phyloP scores from a whole-genome alignment of 2,329 filamentous ascomycete genomes.

The Aureobasidium subglaciale region DNA sequence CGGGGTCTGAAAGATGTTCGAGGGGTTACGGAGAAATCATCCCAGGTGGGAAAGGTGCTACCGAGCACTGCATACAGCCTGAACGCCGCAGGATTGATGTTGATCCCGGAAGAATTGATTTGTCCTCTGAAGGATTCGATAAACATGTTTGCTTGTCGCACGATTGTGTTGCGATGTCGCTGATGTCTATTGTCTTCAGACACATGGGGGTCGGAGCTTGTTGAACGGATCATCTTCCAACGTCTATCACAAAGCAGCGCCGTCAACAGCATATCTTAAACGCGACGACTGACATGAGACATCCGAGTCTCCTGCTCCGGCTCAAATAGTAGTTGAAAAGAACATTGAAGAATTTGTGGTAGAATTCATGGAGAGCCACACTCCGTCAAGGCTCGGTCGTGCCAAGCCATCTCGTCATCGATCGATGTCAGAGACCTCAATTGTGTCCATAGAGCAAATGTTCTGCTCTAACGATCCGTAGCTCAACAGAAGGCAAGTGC shows the following conservation, averaged over 20 bases:
- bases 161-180: not conserved
- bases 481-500: not conserved
- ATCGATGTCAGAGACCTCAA: not conserved
- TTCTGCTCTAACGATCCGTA: not conserved
- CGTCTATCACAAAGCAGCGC: not conserved
- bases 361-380: too few relatives aligned
- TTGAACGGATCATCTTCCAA: not conserved
- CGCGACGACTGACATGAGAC: too few relatives aligned
- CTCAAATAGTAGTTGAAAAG: too few relatives aligned
- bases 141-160: not conserved
- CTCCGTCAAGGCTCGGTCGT: too few relatives aligned
- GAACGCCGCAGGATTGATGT: not conserved
- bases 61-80: constrained; percentile 1
- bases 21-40: constrained; percentile 5
- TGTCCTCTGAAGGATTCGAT: not conserved
- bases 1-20: not conserved
- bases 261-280: too few relatives aligned
- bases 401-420: constrained; percentile 13
- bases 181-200: too few relatives aligned
- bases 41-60: not conserved
- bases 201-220: not conserved
- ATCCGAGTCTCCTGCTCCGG: too few relatives aligned
- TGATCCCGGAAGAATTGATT: not conserved
- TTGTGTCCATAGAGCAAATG: not conserved
- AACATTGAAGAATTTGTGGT: not conserved